Base-by-base conservation (phyloP, 2,329 filamentous ascomycete species). In the Colletotrichum sidae region DNA sequence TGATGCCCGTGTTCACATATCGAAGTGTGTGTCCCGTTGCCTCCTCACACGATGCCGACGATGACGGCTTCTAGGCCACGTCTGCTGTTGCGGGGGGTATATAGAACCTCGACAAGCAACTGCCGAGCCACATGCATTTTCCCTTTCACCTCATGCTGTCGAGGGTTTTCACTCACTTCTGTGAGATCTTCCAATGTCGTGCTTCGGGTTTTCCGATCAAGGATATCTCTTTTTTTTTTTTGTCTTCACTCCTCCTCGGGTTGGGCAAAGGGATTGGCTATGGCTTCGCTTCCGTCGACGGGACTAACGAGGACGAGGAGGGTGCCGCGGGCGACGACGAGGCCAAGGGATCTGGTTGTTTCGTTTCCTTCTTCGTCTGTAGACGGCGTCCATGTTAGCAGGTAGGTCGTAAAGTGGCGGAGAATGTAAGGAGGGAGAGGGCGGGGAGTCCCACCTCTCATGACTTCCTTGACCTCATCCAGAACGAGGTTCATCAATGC, bases 401-500 rank as follows among this genome's bases (percentile, higher is more conserved):
- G 70, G 6, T 10, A 17, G 12, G 12, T 37, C n/a, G 46, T 64
- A 39, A 61, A 64, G 56, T 52, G 35, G 10, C 33, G 33, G 8
- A 8, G n/a, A 15, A 4, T 8, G 44, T 25, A 11, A 17, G 3
- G 17, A 17, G 17, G n/a, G 60, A 17, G 41, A 42, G 49, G 41
- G 37, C 25, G 47, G 13, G 52, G 25, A 25, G 9, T 41, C 85
- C 68, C 81, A 97, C 95, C 95, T 83, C 91, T 87, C 80, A 97
- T 89, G 52, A 91, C 86, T 78, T 99, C 96, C 77, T 96, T 90
- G 56, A 97, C 95, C 71, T 98, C 92, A 74, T 98, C 96, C 61
- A 99, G 84, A 34, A 99, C 96, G 68, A 99, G 85, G 77, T 99
- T 99, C 94, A 98, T 98, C 67, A 99, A 85, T 72, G 96, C 94